Evolutionary conservation across 148 eudicot genomes (phyloP).

Genomic region (Spergularia bocconei): DNA sequence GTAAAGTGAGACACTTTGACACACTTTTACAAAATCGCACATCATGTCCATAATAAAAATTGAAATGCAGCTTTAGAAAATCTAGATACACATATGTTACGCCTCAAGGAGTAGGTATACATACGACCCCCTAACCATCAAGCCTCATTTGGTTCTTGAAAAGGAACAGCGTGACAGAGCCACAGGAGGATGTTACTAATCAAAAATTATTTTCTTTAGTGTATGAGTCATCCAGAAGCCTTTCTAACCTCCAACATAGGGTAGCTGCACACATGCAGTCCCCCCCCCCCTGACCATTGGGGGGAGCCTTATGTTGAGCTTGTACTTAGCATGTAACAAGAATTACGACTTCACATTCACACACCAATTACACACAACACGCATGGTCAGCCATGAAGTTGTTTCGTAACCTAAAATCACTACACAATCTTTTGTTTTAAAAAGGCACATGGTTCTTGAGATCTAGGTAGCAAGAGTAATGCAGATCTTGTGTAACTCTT

Average conservation of each 20-base stretch:
- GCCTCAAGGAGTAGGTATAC: too few species aligned
- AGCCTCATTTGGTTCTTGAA: not conserved
- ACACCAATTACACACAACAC: not conserved
- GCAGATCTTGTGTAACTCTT: not conserved
- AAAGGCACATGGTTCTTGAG: not conserved
- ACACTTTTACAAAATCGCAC: slow-evolving; percentile 4
- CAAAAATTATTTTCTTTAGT: too few species aligned
- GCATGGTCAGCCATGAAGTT: not conserved
- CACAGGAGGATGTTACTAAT: too few species aligned
- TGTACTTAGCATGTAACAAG: not conserved
- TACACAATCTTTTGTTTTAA: not conserved
- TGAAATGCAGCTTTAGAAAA: not conserved
- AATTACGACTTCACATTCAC: not conserved
- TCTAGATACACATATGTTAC: not conserved
- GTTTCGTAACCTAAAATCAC: not conserved
- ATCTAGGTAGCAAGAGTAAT: not conserved
- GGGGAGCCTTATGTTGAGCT: too few species aligned
- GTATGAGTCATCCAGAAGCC: too few species aligned
- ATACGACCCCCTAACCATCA: too few species aligned
- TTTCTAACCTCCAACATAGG: too few species aligned
- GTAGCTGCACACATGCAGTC: too few species aligned
- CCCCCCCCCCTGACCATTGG: too few species aligned
- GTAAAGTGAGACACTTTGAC: not conserved
- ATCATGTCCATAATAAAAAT: not conserved
- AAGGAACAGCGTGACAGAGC: too few species aligned